Conservation (phyloP, 225 moss, liverwort and hornwort genomes). For the Ulota crispa region DNA sequence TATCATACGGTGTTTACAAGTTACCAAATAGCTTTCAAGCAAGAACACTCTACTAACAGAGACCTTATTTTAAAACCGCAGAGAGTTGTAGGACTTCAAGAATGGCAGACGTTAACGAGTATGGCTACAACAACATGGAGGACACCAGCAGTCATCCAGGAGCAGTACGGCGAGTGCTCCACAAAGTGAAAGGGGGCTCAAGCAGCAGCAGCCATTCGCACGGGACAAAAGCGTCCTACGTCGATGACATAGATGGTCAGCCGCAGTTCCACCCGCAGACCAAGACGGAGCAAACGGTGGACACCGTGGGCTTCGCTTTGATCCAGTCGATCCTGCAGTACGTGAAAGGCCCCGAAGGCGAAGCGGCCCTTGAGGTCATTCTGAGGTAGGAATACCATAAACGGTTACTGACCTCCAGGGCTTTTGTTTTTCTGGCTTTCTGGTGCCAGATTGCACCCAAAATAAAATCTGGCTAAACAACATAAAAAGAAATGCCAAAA, state of each 20-base stretch:
- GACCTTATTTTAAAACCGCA: background rate
- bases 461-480: too few relatives aligned
- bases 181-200: constrained; percentile 41
- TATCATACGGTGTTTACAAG: background rate
- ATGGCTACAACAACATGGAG: constrained; percentile 7
- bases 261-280: constrained; percentile 30
- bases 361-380: constrained; percentile 23
- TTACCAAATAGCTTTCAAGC: background rate
- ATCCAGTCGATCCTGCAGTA: constrained; percentile 38
- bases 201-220: constrained; percentile 8
- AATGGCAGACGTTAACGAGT: background rate
- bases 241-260: constrained; percentile 1
- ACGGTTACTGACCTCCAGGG: too few relatives aligned
- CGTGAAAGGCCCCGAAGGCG: constrained; percentile 34
- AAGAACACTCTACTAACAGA: background rate
- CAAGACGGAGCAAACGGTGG: constrained; percentile 3
- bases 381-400: too few relatives aligned
- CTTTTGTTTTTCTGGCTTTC: too few relatives aligned
- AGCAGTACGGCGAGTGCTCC: constrained; percentile 27
- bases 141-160: constrained; percentile 27
- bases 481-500: too few relatives aligned
- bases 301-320: constrained; percentile 32
- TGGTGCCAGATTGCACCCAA: too few relatives aligned
- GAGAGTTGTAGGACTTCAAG: background rate
- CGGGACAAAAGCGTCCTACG: constrained; percentile 10